These are phyloP conservation scores for Globisporangium acanthophoron DNA, from an alignment of 352 stramenopile genomes.

Conservation along the genomic window DNA sequence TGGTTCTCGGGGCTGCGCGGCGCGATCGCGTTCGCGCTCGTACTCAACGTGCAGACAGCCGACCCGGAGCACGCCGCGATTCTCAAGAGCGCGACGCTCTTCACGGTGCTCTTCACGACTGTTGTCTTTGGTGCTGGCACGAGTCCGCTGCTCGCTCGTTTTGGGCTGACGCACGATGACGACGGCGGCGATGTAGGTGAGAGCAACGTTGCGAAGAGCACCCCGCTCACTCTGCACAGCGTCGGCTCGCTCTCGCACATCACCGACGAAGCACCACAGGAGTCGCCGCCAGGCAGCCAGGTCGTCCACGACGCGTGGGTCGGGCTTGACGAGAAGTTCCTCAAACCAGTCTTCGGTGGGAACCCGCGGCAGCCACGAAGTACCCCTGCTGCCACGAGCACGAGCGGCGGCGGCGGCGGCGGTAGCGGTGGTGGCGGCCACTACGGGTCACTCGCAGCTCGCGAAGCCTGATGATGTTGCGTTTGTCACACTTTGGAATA, in stretches of 20 bases:
- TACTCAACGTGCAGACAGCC: constrained; percentile 25
- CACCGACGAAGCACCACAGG: not conserved
- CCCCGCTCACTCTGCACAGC: not conserved
- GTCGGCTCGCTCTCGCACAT: not conserved
- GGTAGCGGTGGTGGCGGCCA: not conserved
- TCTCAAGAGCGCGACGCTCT: constrained; percentile 46
- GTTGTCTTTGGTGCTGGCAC: constrained; percentile 42
- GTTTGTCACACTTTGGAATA: too few relatives aligned
- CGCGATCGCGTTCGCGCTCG: constrained; percentile 90
- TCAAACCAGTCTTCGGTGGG: constrained; percentile 35
- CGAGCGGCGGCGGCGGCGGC: not conserved
- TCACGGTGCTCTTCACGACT: constrained; percentile 53
- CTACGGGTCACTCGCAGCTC: not conserved
- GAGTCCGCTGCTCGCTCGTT: constrained; percentile 26
- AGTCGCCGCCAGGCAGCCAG: constrained; percentile 4
- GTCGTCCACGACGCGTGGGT: constrained; percentile 27
- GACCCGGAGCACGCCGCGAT: constrained; percentile 27
- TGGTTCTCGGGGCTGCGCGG: constrained; percentile 92
- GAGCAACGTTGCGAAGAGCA: too few relatives aligned
- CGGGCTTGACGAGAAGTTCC: constrained; percentile 30
- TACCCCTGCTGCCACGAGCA: not conserved
- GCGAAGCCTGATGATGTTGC: not conserved
- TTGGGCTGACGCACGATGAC: constrained; percentile 10
- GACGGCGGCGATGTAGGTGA: not conserved
- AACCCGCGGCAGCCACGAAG: constrained; percentile 10